These are phyloP conservation scores for Claviceps africana DNA, from an alignment of 2,329 filamentous ascomycete genomes.

Conservation along the genomic window DNA sequence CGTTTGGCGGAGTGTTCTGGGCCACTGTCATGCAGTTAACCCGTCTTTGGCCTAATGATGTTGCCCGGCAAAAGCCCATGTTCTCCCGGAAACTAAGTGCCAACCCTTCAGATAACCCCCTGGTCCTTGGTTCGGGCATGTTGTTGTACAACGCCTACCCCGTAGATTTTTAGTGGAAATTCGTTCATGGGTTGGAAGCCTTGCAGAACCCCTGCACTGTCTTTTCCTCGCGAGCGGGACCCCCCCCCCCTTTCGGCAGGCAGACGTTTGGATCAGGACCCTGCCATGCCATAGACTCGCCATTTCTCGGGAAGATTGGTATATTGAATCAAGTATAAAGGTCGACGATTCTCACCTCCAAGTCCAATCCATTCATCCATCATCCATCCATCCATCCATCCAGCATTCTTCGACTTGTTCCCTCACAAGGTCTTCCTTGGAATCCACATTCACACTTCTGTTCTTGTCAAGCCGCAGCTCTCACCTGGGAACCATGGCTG, in stretches of 20 bases:
- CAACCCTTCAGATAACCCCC: background rate
- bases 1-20: background rate
- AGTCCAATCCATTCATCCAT: no score
- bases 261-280: no score
- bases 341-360: background rate
- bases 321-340: background rate
- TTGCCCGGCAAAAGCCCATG: background rate
- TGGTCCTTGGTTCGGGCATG: background rate
- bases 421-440: background rate
- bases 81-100: background rate
- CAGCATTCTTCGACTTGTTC: background rate
- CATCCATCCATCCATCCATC: rapidly evolving
- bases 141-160: no score
- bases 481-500: background rate
- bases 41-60: background rate
- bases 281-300: background rate
- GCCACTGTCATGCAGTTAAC: background rate
- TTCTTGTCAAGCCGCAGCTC: no score
- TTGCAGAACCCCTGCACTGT: no score
- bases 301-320: background rate
- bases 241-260: no score
- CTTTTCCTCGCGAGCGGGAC: no score
- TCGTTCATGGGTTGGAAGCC: no score
- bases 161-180: no score
- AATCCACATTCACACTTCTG: background rate